Evolutionary conservation across 352 stramenopile genomes (phyloP), one percentile per base, ranked within the genome.

Genomic region (Pythium monospermum): DNA sequence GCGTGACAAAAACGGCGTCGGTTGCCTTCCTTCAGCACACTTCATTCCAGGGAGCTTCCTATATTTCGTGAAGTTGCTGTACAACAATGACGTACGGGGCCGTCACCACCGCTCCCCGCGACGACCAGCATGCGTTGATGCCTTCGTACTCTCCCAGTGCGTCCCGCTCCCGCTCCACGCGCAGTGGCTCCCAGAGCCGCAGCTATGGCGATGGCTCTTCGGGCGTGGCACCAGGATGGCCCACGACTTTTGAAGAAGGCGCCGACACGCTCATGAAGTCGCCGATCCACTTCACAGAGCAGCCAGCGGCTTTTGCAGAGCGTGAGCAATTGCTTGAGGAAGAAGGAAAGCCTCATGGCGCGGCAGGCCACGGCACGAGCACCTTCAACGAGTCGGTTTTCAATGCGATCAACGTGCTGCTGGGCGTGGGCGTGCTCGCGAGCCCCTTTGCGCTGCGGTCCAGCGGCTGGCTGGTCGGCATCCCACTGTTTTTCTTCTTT

Each of bases 401-500:
- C 54, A 95, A 93, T 39, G 76, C 76, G 31, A 84, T 95, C 59
- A 95, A 95, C 59, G 77, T 93, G 55, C 60, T 95, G 38, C 47
- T 92, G n/a, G 84, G 84, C 31, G 83, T 92, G 11, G 84, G 84
- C 8, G 76, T 91, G 49, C 75, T 95, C 40, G 89, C 84, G 43
- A 85, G 82, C 41, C 84, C 84, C 26, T 95, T 91, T 53, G 82
- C 83, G 13, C 44, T 95, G 65, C 80, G 82, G 22, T 88, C 73
- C 19, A 88, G 76, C 19, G 84, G 84, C 7, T 76, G 82, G 64
- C 52, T 85, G 26, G 64, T 91, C n/a, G 82, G 82, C 18, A 54
- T 68, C 2, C 72, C 73, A 43, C 75, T 95, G 25, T 88, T 95
- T 36, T 57, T 91, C 46, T 91, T 92, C 64, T 87, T 95, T 45